phyloP scores from a whole-genome alignment of 2,329 filamentous ascomycete genomes.

The Cladosporium sp. region DNA sequence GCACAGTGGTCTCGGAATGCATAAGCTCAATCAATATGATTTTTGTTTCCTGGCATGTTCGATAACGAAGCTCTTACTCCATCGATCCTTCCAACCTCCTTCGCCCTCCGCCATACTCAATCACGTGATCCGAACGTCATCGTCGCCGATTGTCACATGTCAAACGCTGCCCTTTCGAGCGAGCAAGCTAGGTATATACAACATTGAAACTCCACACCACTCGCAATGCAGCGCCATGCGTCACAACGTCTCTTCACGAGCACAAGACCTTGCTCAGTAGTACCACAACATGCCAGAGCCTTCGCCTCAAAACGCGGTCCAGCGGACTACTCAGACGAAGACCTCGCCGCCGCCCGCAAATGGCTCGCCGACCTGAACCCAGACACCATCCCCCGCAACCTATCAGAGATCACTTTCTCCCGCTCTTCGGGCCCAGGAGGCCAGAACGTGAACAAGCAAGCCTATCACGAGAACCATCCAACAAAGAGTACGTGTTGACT shows the following conservation, averaged over 20 bases:
- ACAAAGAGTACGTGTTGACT: not conserved
- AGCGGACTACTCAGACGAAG: constrained; percentile 5
- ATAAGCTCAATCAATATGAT: too few species aligned
- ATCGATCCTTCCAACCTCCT: too few species aligned
- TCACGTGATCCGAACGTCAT: not conserved
- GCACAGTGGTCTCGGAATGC: too few species aligned
- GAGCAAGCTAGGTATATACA: not conserved
- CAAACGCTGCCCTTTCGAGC: not conserved
- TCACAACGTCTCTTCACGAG: not conserved
- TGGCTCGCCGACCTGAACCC: constrained; percentile 52
- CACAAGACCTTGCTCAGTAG: not conserved
- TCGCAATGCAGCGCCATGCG: not conserved
- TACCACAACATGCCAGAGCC: not conserved
- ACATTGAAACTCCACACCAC: not conserved
- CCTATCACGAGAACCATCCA: not conserved
- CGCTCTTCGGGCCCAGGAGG: constrained; percentile 65
- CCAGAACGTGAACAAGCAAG: constrained; percentile 69
- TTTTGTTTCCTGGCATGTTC: too few species aligned
- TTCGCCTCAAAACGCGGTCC: constrained; percentile 12
- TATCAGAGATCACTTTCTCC: constrained; percentile 62
- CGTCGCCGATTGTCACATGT: constrained; percentile 8
- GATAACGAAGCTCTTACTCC: too few species aligned
- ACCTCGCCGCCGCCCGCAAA: constrained; percentile 15
- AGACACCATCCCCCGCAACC: constrained; percentile 55
- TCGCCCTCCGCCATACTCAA: not conserved